Evolutionary conservation across 1,284 basidiomycete genomes (phyloP), one percentile per base, ranked within the genome.

Genomic region (Rhodotorula sp.): DNA sequence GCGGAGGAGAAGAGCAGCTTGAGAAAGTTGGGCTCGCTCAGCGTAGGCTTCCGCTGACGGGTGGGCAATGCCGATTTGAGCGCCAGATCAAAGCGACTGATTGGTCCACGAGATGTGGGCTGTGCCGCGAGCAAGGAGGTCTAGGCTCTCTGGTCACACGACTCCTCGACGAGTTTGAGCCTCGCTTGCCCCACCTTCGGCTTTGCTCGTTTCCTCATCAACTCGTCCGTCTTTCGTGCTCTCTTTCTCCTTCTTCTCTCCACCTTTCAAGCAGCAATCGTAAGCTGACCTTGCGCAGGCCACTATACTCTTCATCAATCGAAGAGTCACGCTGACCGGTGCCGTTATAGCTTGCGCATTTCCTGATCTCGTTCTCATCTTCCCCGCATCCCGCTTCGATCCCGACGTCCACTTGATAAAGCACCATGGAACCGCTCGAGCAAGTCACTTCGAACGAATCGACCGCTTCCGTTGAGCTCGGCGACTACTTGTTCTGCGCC

Each of bases 361-460:
- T 44, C 42, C 33, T 26, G 17, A 44, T 18, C 37, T n/a, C 45
- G 14, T 12, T 12, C 14, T 53, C 42, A 24, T 12, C 53, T 12
- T 49, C 42, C 29, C n/a, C 45, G 26, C 60, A 20, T 49, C 54
- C 12, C 18, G 4, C n/a, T 26, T 8, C 24, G 49, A 37, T 24
- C 44, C 14, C 33, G 8, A 5, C 45, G 17, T 37, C 42, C 42
- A 24, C 20, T 18, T 0, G 29, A 14, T 44, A 6, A 20, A 20
- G 37, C 20, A 17, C 42, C 51, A 67, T 69, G 69, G 53, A 71
- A 42, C 48, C 69, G 6, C 66, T 74, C 65, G 58, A 60, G 22
- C 67, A 62, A 29, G 49, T 68, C 44, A 58, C 59, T 22, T 69
- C 69, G 29, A 71, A 68, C 67, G 69, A 68, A 3, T 73, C 71